Evolutionary conservation across 2,329 filamentous ascomycete genomes (phyloP).

Genomic region (Aaosphaeria arxii): DNA sequence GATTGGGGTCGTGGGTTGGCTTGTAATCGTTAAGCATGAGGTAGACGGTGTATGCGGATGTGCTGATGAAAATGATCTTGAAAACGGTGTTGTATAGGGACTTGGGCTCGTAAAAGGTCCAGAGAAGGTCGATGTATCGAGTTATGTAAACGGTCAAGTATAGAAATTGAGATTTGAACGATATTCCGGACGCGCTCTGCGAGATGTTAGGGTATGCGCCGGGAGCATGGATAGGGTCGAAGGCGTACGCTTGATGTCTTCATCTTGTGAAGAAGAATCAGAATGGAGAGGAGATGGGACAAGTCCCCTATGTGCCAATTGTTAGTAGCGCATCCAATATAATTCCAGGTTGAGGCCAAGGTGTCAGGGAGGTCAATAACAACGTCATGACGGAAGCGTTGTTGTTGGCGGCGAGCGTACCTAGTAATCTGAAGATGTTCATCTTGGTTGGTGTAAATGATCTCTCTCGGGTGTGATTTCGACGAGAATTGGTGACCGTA

Average conservation of each 20-base stretch:
- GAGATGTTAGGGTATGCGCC: conserved; percentile 12
- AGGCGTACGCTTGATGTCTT: conserved; percentile 73
- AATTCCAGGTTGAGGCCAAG: background rate
- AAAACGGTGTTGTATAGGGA: conserved; percentile 86
- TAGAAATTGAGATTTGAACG: conserved; percentile 96
- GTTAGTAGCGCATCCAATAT: conserved; percentile 22
- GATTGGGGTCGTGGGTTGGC: conserved; percentile 92
- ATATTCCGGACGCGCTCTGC: conserved; percentile 94
- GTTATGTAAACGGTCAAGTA: conserved; percentile 94
- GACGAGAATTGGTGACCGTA: background rate
- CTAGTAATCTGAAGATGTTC: conserved; percentile 69
- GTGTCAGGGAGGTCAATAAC: background rate
- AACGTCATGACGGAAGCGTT: background rate
- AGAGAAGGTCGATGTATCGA: conserved; percentile 88
- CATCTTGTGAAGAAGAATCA: conserved; percentile 98
- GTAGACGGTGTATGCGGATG: conserved; percentile 92
- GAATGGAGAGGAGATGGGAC: conserved; percentile 89
- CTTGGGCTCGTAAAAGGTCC: conserved; percentile 68
- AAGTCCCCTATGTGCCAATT: conserved; percentile 67
- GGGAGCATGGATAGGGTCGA: background rate
- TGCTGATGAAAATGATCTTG: conserved; percentile 90
- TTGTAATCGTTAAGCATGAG: conserved; percentile 98
- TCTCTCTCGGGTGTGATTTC: too few relatives aligned
- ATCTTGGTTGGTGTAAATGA: conserved; percentile 43
- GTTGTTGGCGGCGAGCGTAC: conserved; percentile 42